These are phyloP conservation scores for Lagenidium giganteum DNA, from an alignment of 352 stramenopile species.

Conservation along the genomic window DNA sequence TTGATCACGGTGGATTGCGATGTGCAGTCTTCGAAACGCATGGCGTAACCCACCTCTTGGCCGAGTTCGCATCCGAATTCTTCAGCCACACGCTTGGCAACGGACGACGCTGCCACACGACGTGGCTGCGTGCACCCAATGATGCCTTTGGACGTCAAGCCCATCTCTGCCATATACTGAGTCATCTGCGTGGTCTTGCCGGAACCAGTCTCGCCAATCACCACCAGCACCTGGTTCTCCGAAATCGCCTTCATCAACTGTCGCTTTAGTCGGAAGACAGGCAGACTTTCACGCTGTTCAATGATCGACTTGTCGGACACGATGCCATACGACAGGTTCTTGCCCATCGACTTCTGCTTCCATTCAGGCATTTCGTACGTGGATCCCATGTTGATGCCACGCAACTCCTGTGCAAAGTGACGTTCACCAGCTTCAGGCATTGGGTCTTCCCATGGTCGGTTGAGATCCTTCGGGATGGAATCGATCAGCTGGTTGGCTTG, in stretches of 20 bases:
- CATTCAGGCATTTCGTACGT: slow-evolving; percentile 93
- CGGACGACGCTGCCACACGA: slow-evolving; percentile 96
- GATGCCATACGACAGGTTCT: slow-evolving; percentile 96
- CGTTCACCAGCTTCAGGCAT: slow-evolving; percentile 96
- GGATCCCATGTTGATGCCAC: slow-evolving; percentile 88
- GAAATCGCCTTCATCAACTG: slow-evolving; percentile 94
- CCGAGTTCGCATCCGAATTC: slow-evolving; percentile 94
- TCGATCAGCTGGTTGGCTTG: slow-evolving; percentile 97
- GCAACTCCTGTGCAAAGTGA: slow-evolving; percentile 96
- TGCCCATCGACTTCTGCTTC: slow-evolving; percentile 97
- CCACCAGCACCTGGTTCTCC: slow-evolving; percentile 96
- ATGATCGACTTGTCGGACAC: slow-evolving; percentile 94
- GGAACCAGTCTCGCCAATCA: slow-evolving; percentile 98
- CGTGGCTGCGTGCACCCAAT: slow-evolving; percentile 98
- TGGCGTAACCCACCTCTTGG: slow-evolving; percentile 92
- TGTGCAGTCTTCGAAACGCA: slow-evolving; percentile 86
- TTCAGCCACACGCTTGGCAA: slow-evolving; percentile 96
- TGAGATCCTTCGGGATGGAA: slow-evolving; percentile 98
- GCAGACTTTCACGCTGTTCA: slow-evolving; percentile 95
- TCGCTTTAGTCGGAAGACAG: slow-evolving; percentile 96
- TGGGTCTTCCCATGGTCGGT: slow-evolving; percentile 98
- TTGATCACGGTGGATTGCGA: slow-evolving; percentile 97
- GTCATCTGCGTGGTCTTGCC: slow-evolving; percentile 99
- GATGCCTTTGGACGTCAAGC: slow-evolving; percentile 93
- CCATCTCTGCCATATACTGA: slow-evolving; percentile 99